Evolutionary conservation across 1,139 yeast genomes (phyloP).

Genomic region (Suhomyces ambrosiae): DNA sequence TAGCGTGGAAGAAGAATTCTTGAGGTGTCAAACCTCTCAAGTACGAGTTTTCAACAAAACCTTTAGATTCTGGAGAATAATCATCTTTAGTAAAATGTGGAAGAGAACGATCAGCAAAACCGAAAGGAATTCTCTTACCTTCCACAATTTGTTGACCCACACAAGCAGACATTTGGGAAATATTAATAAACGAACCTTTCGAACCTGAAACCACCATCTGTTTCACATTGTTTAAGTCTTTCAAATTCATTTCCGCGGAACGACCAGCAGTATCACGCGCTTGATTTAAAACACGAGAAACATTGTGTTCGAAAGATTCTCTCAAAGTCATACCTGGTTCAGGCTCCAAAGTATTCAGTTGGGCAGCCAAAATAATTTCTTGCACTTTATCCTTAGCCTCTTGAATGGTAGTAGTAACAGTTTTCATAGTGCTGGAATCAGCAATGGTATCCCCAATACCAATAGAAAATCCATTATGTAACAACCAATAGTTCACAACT

Average conservation of each 20-base stretch:
- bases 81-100: slow-evolving; percentile 99
- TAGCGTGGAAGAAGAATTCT: slow-evolving; percentile 98
- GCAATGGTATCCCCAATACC: slow-evolving; percentile 99
- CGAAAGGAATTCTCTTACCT: slow-evolving; percentile 98
- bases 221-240: slow-evolving; percentile 91
- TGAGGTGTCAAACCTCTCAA: slow-evolving; percentile 98
- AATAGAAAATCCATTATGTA: slow-evolving; percentile 95
- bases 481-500: slow-evolving; percentile 93
- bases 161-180: slow-evolving; percentile 99
- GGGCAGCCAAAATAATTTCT: slow-evolving; percentile 90
- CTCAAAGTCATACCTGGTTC: slow-evolving; percentile 99
- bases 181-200: slow-evolving; percentile 97
- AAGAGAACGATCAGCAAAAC: slow-evolving; percentile 91
- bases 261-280: slow-evolving; percentile 99
- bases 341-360: slow-evolving; percentile 81
- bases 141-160: slow-evolving; percentile 99
- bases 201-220: slow-evolving; percentile 99
- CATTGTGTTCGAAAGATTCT: slow-evolving; percentile 97
- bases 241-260: slow-evolving; percentile 94
- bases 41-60: slow-evolving; percentile 96
- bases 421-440: slow-evolving; percentile 92
- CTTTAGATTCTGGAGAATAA: slow-evolving; percentile 96
- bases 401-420: slow-evolving; percentile 87
- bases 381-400: slow-evolving; percentile 93
- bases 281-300: slow-evolving; percentile 90